phyloP scores from a whole-genome alignment of 2,329 filamentous ascomycete species.

The Trichoderma koningiopsis region DNA sequence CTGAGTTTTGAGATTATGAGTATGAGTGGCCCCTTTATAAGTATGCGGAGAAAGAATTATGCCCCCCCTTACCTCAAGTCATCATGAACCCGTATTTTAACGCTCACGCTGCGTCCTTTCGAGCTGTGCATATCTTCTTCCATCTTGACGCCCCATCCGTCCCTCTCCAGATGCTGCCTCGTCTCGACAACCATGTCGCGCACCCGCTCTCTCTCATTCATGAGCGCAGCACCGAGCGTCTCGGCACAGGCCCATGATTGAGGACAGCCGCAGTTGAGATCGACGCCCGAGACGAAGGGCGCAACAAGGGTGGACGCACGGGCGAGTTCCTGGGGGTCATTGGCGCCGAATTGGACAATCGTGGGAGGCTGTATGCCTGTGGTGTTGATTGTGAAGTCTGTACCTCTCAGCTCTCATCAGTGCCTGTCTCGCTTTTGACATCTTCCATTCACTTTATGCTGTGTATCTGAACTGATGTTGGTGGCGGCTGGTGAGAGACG shows the following conservation, averaged over 20 bases:
- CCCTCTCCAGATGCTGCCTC: constrained; percentile 51
- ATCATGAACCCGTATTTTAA: constrained; percentile 70
- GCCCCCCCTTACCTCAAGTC: constrained; percentile 53
- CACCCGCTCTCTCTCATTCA: constrained; percentile 66
- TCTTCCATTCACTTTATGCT: not conserved
- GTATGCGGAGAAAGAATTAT: not conserved
- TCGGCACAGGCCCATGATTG: constrained; percentile 73
- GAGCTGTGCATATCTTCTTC: constrained; percentile 47
- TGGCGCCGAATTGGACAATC: constrained; percentile 69
- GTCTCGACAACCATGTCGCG: constrained; percentile 64
- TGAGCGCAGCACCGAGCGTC: constrained; percentile 68
- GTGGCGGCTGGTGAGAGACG: constrained; percentile 25
- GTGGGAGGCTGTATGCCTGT: constrained; percentile 56
- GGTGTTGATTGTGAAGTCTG: constrained; percentile 65
- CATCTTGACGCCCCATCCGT: constrained; percentile 56
- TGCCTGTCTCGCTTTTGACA: not conserved
- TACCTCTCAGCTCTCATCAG: not conserved
- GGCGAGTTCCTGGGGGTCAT: constrained; percentile 61
- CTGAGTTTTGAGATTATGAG: constrained; percentile 32
- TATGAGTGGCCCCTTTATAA: not conserved
- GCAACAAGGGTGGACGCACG: constrained; percentile 64
- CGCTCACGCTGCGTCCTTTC: constrained; percentile 61
- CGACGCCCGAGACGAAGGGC: constrained; percentile 64
- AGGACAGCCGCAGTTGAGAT: constrained; percentile 73
- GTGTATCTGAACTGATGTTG: not conserved